Conservation (phyloP, 495 filamentous ascomycete species). For the Astrocystis sublimbata region DNA sequence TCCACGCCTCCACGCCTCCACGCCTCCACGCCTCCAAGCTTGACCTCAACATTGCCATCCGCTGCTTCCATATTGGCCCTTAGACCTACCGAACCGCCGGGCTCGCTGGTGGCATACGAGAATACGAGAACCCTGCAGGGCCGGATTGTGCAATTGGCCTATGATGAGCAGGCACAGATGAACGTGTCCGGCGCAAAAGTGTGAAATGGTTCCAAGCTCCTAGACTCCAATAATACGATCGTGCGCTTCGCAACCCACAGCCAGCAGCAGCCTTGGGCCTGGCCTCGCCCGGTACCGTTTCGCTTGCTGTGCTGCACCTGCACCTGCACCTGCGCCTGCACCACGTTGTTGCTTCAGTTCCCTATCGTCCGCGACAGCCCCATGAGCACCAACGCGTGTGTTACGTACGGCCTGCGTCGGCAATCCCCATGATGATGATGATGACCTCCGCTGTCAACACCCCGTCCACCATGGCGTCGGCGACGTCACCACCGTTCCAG, state of each 20-base stretch:
- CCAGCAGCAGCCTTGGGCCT: neutral
- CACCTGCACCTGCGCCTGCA: no score
- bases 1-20: neutral
- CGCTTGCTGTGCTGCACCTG: no score
- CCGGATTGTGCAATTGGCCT: neutral
- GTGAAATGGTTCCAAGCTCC: constrained; percentile 8
- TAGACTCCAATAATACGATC: constrained; percentile 1
- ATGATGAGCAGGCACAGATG: constrained; percentile 2
- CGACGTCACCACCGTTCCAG: constrained; percentile 1
- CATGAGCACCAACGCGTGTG: neutral
- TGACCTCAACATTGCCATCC: neutral
- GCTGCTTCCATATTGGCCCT: neutral
- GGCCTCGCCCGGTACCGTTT: no score
- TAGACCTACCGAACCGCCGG: neutral
- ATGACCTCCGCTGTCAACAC: constrained; percentile 1
- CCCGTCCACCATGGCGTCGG: constrained; percentile 11
- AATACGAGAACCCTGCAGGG: neutral
- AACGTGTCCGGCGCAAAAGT: neutral
- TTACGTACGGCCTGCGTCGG: constrained; percentile 1
- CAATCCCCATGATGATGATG: constrained; percentile 9
- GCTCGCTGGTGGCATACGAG: neutral
- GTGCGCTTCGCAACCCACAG: neutral
- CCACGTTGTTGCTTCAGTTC: neutral
- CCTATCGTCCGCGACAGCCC: neutral
- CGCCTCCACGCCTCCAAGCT: neutral